These are phyloP conservation scores for Penstemon eatonii DNA, from an alignment of 257 asterid species.

Conservation along the genomic window DNA sequence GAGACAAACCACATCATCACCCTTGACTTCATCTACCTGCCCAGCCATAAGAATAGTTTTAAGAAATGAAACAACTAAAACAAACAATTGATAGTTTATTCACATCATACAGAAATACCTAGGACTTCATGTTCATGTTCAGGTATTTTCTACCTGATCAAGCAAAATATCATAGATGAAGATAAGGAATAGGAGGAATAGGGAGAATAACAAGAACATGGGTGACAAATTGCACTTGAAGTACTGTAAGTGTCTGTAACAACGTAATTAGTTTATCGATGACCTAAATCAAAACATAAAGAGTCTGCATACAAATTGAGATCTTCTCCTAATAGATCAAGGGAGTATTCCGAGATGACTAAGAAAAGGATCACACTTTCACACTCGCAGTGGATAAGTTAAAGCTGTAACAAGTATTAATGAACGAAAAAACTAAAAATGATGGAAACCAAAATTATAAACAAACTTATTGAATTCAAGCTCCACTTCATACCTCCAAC, in stretches of 20 bases:
- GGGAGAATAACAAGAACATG: neutral
- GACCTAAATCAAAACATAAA: neutral
- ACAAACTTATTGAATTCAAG: conserved; percentile 2
- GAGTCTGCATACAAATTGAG: neutral
- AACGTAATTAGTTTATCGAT: neutral
- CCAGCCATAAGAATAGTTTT: conserved; percentile 23
- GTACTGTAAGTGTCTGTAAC: too few relatives aligned
- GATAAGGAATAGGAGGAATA: neutral
- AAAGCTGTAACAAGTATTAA: conserved; percentile 2
- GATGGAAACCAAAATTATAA: neutral
- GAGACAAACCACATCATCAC: conserved; percentile 69
- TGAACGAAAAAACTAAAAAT: neutral
- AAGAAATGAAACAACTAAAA: conserved; percentile 11
- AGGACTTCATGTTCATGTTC: conserved; percentile 2
- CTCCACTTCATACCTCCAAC: conserved; percentile 68
- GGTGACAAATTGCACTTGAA: conserved; percentile 11
- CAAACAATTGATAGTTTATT: conserved; percentile 15
- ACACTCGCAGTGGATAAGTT: neutral
- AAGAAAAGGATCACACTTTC: neutral
- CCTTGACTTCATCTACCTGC: conserved; percentile 85
- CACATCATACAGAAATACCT: conserved; percentile 1
- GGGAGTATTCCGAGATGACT: neutral
- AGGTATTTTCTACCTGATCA: conserved; percentile 15
- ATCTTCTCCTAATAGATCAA: neutral
- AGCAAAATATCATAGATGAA: neutral